A percentile compares a stretch with the other conserved stretches of the same genome.
These are phyloP conservation scores for Adansonia gregorii DNA, from an alignment of 441 rosid genomes.

Conservation along the genomic window DNA sequence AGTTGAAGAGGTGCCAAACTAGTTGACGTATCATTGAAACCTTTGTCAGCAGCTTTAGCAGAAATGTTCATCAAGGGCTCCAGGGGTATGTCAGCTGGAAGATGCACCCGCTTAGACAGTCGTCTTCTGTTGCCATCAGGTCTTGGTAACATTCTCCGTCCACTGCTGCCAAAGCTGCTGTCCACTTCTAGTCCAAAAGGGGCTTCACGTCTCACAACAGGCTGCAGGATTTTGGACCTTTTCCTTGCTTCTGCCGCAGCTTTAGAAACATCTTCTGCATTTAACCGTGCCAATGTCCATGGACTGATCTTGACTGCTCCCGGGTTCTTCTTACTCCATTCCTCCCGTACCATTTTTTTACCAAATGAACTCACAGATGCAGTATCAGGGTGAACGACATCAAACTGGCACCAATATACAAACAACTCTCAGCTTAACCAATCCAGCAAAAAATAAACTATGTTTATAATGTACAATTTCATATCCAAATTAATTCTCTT, in stretches of 20 bases:
- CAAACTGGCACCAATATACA: slow-evolving; percentile 56
- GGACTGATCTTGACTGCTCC: slow-evolving; percentile 90
- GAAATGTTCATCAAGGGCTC: slow-evolving; percentile 57
- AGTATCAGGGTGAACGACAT: slow-evolving; percentile 96
- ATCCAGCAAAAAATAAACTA: not conserved
- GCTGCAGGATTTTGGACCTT: slow-evolving; percentile 84
- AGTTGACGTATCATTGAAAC: slow-evolving; percentile 62
- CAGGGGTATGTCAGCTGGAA: slow-evolving; percentile 74
- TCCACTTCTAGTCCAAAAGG: slow-evolving; percentile 59
- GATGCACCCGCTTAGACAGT: slow-evolving; percentile 67
- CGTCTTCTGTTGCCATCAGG: slow-evolving; percentile 63
- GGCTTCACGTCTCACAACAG: slow-evolving; percentile 64
- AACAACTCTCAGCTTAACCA: not conserved
- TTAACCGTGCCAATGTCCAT: slow-evolving; percentile 90
- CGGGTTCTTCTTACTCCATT: slow-evolving; percentile 71
- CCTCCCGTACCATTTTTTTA: slow-evolving; percentile 65
- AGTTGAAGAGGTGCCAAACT: slow-evolving; percentile 92
- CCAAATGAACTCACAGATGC: slow-evolving; percentile 91
- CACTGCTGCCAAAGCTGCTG: slow-evolving; percentile 80
- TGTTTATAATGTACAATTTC: not conserved
- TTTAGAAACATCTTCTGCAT: slow-evolving; percentile 92
- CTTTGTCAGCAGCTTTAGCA: slow-evolving; percentile 44
- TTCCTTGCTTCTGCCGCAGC: slow-evolving; percentile 98
- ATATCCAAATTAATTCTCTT: not conserved
- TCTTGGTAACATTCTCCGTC: slow-evolving; percentile 70